Evolutionary conservation across 768 basidiomycete species (phyloP).

Genomic region (Scleroderma citrinum): DNA sequence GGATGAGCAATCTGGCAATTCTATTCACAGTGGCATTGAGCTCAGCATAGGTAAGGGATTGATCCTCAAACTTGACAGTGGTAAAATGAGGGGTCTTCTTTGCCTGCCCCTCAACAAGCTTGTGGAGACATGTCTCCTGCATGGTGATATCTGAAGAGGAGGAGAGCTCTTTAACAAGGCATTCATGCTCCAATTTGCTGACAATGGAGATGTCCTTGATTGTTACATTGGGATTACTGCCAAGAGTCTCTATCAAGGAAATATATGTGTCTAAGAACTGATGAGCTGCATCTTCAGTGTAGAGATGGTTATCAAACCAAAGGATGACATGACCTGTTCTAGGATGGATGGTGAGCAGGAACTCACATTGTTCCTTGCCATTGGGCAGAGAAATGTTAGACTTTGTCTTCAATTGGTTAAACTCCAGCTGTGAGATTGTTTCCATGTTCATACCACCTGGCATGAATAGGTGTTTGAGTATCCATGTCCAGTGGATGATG

Average conservation of each 20-base stretch:
- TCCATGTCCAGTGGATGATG: conserved; percentile 18
- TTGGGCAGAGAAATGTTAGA: conserved; percentile 20
- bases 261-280: conserved; percentile 27
- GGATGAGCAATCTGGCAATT: conserved; percentile 23
- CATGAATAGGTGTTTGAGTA: conserved; percentile 28
- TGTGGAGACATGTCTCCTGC: conserved; percentile 9
- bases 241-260: conserved; percentile 21
- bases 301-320: conserved; percentile 25
- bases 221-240: conserved; percentile 4
- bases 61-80: conserved; percentile 24
- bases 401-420: conserved; percentile 11
- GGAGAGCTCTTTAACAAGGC: conserved; percentile 22
- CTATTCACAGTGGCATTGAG: conserved; percentile 29
- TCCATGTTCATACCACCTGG: conserved; percentile 25
- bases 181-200: conserved; percentile 7
- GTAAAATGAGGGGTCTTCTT: conserved; percentile 15
- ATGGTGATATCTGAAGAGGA: conserved; percentile 10
- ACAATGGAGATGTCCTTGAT: conserved; percentile 11
- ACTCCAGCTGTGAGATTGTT: conserved; percentile 17
- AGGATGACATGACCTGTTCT: conserved; percentile 20
- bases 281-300: conserved; percentile 22
- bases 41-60: conserved; percentile 27
- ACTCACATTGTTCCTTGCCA: conserved; percentile 21
- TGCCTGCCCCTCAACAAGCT: conserved; percentile 9
- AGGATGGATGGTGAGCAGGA: conserved; percentile 20